Evolutionary conservation across 2,329 filamentous ascomycete genomes (phyloP).

Genomic region (Myriosclerotinia duriaeana): DNA sequence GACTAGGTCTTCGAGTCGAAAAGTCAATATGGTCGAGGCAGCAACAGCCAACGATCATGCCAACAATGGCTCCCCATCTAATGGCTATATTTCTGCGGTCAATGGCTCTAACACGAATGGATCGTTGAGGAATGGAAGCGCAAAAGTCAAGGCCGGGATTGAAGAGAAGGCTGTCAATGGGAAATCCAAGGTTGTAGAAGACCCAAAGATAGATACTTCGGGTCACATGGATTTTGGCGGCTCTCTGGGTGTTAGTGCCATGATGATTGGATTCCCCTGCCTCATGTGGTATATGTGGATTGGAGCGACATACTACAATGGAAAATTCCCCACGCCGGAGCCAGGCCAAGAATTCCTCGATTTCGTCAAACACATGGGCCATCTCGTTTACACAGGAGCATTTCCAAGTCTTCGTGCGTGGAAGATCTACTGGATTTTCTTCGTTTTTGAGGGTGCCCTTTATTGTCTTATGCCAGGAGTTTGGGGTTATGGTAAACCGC

Average conservation of each 20-base stretch:
- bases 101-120: constrained; percentile 25
- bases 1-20: constrained; percentile 30
- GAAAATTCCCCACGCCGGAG: constrained; percentile 69
- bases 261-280: constrained; percentile 91
- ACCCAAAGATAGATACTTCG: constrained; percentile 63
- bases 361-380: constrained; percentile 68
- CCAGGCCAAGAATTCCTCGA: constrained; percentile 66
- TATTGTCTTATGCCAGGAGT: constrained; percentile 88
- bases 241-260: constrained; percentile 70
- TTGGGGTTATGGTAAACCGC: constrained; percentile 81
- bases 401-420: constrained; percentile 82
- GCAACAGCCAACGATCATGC: constrained; percentile 30
- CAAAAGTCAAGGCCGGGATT: constrained; percentile 24
- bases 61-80: constrained; percentile 24
- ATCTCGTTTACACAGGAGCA: constrained; percentile 77
- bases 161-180: constrained; percentile 44
- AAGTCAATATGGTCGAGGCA: constrained; percentile 33
- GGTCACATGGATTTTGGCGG: constrained; percentile 83
- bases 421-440: constrained; percentile 92
- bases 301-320: constrained; percentile 88
- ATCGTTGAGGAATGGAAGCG: constrained; percentile 16
- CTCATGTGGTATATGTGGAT: constrained; percentile 99
- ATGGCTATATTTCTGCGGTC: constrained; percentile 21
- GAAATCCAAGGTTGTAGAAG: constrained; percentile 59
- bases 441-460: constrained; percentile 77